These are phyloP conservation scores for Geranium incanum DNA, from an alignment of 441 rosid genomes.

Conservation along the genomic window DNA sequence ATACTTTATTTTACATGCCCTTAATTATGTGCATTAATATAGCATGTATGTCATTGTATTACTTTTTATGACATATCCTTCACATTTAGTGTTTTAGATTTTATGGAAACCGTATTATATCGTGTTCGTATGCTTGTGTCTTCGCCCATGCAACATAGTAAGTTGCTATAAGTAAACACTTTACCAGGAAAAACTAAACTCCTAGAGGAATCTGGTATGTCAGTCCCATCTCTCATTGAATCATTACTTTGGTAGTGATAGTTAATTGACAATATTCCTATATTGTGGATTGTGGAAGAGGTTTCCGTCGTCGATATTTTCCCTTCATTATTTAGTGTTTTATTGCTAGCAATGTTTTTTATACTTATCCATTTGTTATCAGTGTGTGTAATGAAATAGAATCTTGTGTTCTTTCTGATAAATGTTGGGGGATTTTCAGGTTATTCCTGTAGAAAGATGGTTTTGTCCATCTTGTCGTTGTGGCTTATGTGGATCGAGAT, in stretches of 20 bases:
- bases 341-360: background rate
- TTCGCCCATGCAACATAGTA: too few relatives aligned
- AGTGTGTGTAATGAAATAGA: background rate
- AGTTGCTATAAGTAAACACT: too few relatives aligned
- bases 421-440: slow-evolving; percentile 24
- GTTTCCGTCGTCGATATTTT: too few relatives aligned
- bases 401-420: slow-evolving; percentile 11
- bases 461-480: slow-evolving; percentile 41
- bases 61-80: too few relatives aligned
- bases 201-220: background rate
- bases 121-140: too few relatives aligned
- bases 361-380: background rate
- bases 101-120: too few relatives aligned
- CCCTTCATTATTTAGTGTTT: background rate
- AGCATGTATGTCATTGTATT: too few relatives aligned
- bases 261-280: background rate
- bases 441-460: slow-evolving; percentile 27
- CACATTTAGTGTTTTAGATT: too few relatives aligned
- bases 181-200: background rate
- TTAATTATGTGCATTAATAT: too few relatives aligned
- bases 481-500: slow-evolving; percentile 32
- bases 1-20: too few relatives aligned
- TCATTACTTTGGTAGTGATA: background rate
- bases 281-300: background rate
- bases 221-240: background rate